phyloP scores from a whole-genome alignment of 495 filamentous ascomycete species.

The Talaromyces proteolyticus region DNA sequence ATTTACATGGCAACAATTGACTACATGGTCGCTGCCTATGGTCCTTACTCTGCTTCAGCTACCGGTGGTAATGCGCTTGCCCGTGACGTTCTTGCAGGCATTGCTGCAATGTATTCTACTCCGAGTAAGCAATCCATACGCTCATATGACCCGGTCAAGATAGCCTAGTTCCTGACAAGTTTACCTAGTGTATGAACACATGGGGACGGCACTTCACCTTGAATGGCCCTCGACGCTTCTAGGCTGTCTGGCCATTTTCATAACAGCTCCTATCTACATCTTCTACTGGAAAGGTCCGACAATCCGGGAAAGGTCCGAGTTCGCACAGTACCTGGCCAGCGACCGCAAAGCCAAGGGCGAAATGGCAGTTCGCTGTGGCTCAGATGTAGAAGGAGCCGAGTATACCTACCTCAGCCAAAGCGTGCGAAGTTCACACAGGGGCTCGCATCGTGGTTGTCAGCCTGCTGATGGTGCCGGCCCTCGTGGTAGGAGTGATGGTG shows the following conservation, averaged over 20 bases:
- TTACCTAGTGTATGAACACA: slow-evolving; percentile 21
- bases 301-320: slow-evolving; percentile 39
- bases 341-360: slow-evolving; percentile 1
- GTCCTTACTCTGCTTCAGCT: slow-evolving; percentile 65
- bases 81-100: slow-evolving; percentile 28
- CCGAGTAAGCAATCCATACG: slow-evolving; percentile 11
- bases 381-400: slow-evolving; percentile 2
- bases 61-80: slow-evolving; percentile 56
- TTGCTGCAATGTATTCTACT: slow-evolving; percentile 25
- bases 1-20: slow-evolving; percentile 73
- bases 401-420: not conserved
- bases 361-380: slow-evolving; percentile 4
- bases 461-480: not conserved
- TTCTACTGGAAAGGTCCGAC: slow-evolving; percentile 45
- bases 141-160: not conserved
- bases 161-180: not conserved
- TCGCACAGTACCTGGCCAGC: slow-evolving; percentile 21
- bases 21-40: slow-evolving; percentile 70
- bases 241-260: slow-evolving; percentile 32
- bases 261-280: slow-evolving; percentile 41
- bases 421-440: not conserved
- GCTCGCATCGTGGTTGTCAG: not conserved
- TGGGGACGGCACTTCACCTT: slow-evolving; percentile 23
- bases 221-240: slow-evolving; percentile 40
- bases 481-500: not conserved